Percentiles rank a stretch among this genome's conserved stretches.
Evolutionary conservation across 495 filamentous ascomycete species (phyloP).

Genomic region (Tuber brumale): DNA sequence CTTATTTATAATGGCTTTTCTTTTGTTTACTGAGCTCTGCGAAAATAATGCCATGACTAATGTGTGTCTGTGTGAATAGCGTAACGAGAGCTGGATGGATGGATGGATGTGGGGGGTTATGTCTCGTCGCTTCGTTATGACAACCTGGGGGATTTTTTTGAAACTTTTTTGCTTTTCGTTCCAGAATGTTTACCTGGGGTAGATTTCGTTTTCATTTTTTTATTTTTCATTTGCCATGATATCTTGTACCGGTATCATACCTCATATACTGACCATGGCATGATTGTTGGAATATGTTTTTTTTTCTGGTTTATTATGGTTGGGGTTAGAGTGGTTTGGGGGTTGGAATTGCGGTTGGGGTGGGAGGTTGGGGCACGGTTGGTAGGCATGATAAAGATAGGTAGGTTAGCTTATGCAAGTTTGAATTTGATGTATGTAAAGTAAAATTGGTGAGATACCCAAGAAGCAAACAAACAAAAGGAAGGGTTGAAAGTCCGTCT

Average conservation of each 20-base stretch:
- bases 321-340: slow-evolving; percentile 1
- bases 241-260: neutral
- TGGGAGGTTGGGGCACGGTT: slow-evolving; percentile 10
- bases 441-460: neutral
- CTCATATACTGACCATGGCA: neutral
- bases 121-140: slow-evolving; percentile 4
- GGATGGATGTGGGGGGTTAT: slow-evolving; percentile 1
- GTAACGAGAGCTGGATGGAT: neutral
- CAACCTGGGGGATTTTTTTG: slow-evolving; percentile 1
- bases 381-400: neutral
- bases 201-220: slow-evolving; percentile 6
- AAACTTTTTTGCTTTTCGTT: slow-evolving; percentile 2
- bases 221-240: slow-evolving; percentile 3
- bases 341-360: neutral
- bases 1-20: neutral
- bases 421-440: neutral
- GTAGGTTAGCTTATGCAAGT: neutral
- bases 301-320: neutral
- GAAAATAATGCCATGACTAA: neutral
- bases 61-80: neutral
- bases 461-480: neutral
- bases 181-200: slow-evolving; percentile 15
- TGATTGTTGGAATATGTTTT: slow-evolving; percentile 2
- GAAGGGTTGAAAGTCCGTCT: neutral
- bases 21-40: neutral